phyloP scores from a whole-genome alignment of 208 protist genomes.

The Wallacemonas sp. region DNA sequence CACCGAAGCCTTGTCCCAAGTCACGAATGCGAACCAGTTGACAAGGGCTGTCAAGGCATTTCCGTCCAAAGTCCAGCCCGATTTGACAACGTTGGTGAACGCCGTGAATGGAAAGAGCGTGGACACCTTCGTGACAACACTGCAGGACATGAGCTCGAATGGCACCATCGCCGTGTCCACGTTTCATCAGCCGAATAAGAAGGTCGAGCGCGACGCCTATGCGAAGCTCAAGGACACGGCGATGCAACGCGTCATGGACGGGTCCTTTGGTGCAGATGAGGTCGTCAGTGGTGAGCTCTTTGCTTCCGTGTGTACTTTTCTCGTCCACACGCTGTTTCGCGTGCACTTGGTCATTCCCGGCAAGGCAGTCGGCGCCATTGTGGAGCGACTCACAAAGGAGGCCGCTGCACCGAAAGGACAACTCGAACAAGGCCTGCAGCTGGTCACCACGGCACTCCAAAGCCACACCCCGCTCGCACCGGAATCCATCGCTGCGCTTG shows the following conservation, averaged over 20 bases:
- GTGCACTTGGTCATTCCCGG: conserved; percentile 62
- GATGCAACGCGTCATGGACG: conserved; percentile 17
- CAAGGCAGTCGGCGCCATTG: conserved; percentile 55
- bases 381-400: conserved; percentile 40
- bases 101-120: conserved; percentile 47
- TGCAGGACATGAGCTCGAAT: conserved; percentile 49
- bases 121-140: conserved; percentile 32
- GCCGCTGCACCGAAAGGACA: conserved; percentile 15
- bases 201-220: conserved; percentile 59
- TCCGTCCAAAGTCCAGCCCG: conserved; percentile 32
- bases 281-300: conserved; percentile 46
- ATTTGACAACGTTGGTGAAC: conserved; percentile 41
- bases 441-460: conserved; percentile 41
- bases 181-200: conserved; percentile 74
- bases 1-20: conserved; percentile 28
- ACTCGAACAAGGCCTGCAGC: conserved; percentile 33
- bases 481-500: conserved; percentile 26
- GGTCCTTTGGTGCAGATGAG: conserved; percentile 35
- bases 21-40: conserved; percentile 27
- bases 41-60: conserved; percentile 42
- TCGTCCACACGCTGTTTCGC: conserved; percentile 48
- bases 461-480: conserved; percentile 23
- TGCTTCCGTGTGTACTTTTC: conserved; percentile 44
- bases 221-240: conserved; percentile 31
- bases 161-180: conserved; percentile 55